These are phyloP conservation scores for Ceratobasidium theobromae DNA, from an alignment of 1,284 basidiomycete species.

Conservation along the genomic window DNA sequence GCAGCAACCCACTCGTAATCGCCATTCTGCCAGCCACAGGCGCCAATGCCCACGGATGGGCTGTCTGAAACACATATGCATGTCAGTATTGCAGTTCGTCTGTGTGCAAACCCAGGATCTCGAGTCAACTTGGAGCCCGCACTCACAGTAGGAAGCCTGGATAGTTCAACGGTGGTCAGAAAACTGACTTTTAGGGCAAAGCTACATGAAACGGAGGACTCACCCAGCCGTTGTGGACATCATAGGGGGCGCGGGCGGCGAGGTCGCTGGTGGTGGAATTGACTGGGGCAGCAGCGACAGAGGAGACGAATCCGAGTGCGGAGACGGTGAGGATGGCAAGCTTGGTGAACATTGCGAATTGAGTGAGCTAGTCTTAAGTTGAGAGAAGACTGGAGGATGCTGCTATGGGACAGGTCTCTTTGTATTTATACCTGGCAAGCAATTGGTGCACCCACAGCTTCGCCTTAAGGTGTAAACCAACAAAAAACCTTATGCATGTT, in stretches of 20 bases:
- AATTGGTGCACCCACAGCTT: no score
- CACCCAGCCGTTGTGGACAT: slow-evolving; percentile 30
- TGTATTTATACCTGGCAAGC: no score
- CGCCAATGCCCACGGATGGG: slow-evolving; percentile 21
- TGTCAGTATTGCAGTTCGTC: not conserved
- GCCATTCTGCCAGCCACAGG: slow-evolving; percentile 25
- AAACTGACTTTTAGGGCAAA: not conserved
- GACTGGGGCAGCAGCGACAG: slow-evolving; percentile 12
- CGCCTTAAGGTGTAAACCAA: no score
- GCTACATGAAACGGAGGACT: not conserved
- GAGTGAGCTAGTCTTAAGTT: not conserved
- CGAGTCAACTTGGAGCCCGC: not conserved
- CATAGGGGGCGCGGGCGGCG: slow-evolving; percentile 17
- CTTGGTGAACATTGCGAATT: slow-evolving; percentile 21
- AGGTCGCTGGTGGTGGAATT: slow-evolving; percentile 1
- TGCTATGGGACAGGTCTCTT: no score
- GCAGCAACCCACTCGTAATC: slow-evolving; percentile 30
- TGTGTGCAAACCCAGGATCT: not conserved
- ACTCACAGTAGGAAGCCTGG: slow-evolving; percentile 23
- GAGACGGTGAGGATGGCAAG: slow-evolving; percentile 8
- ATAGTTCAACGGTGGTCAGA: not conserved
- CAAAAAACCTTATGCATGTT: no score
- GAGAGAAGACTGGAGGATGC: not conserved
- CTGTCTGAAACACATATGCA: not conserved
- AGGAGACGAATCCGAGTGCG: not conserved